Percentiles rank a stretch among this genome's conserved stretches.
Conservation (phyloP, 495 filamentous ascomycete genomes). For the Penicillium robsamsonii region DNA sequence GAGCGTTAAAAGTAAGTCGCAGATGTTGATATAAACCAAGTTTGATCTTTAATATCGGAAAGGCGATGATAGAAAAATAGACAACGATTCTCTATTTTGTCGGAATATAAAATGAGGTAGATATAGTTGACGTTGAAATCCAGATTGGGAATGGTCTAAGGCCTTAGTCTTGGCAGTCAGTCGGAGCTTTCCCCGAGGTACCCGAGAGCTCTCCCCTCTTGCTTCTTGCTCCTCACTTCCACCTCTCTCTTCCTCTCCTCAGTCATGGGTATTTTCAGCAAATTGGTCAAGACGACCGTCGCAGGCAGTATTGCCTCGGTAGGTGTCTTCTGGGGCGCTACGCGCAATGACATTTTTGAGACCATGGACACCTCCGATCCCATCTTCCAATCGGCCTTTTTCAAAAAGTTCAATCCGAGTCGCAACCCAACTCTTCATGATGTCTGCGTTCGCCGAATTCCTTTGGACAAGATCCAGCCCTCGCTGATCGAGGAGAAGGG, state of each 20-base stretch:
- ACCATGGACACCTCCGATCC: slow-evolving; percentile 57
- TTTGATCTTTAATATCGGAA: too few species aligned
- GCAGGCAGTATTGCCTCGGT: slow-evolving; percentile 41
- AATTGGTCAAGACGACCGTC: slow-evolving; percentile 41
- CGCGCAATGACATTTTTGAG: slow-evolving; percentile 45
- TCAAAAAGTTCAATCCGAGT: slow-evolving; percentile 58
- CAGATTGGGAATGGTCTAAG: neutral
- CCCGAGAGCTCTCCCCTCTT: slow-evolving; percentile 4
- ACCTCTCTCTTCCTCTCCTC: neutral
- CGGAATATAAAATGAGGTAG: too few species aligned
- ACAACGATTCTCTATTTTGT: too few species aligned
- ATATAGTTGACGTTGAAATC: neutral
- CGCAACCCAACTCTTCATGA: slow-evolving; percentile 62
- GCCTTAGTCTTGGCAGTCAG: neutral
- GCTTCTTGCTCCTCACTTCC: neutral
- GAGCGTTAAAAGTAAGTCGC: too few species aligned
- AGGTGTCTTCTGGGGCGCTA: slow-evolving; percentile 43
- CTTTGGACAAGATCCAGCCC: slow-evolving; percentile 61
- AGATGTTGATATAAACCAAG: too few species aligned
- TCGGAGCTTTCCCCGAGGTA: slow-evolving; percentile 6
- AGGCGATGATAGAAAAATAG: too few species aligned
- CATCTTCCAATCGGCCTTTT: slow-evolving; percentile 57
- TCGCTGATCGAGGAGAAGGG: slow-evolving; percentile 60
- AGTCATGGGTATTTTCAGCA: slow-evolving; percentile 50
- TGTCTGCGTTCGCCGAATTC: slow-evolving; percentile 58